Evolutionary conservation across 148 eudicot genomes (phyloP), one percentile per base, ranked within the genome.

Genomic region (Silene latifolia): DNA sequence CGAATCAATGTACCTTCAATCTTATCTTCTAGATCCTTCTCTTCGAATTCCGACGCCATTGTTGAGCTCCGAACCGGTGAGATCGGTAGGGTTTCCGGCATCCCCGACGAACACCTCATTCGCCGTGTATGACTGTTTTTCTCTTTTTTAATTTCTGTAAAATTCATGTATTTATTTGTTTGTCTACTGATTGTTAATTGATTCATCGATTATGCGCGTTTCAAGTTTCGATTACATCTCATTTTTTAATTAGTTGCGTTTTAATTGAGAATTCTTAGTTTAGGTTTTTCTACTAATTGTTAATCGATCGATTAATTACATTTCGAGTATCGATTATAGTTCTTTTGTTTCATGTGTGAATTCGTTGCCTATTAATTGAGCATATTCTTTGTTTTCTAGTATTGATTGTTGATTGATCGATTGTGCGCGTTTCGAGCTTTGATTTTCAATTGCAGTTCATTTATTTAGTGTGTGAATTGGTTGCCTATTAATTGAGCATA

Each of bases 61-160:
- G 88, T 86, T 8, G 91, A 91, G 76, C 62, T 72, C 72, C 85
- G 85, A 9, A 80, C 87, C 44, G 92, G 94, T 3, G 94, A 89
- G 84, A 83, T 92, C 82, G 97, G 94, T 11, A 53, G 51, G 18
- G 92, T 92, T 63, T 90, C 94, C 20, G 97, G 97, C 1, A 90
- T 92, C 14, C 94, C 97, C 23, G 82, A 89, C 7, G 94, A 92
- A 61, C 94, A 92, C 69, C 94, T 88, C 48, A 71, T 59, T 54
- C 82, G 97, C 17, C 86, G 82, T 80, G 97, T 92, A 84, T 53
- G 65, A 29, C 51, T 19, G 23, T 12, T 72, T 14, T 1, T 4
- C 29, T 56, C 15, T 18, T n/a, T n/a, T 23, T 58, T 25, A 7
- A 13, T 63, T 17, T 8, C 71, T 8, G 5, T 62, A 53, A 56